These are phyloP conservation scores for Coriaria nepalensis DNA, from an alignment of 306 rosid genomes.

Conservation along the genomic window DNA sequence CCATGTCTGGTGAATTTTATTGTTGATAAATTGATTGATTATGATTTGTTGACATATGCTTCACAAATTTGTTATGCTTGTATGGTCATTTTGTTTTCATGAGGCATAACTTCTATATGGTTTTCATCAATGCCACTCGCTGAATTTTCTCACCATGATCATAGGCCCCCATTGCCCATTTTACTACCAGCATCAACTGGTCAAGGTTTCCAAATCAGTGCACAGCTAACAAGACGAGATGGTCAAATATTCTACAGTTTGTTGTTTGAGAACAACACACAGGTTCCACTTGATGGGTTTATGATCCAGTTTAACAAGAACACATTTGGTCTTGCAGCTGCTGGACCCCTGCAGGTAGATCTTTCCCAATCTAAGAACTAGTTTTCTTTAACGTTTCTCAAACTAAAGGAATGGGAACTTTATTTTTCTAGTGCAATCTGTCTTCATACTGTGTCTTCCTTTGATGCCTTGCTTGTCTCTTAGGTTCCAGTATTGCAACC, in stretches of 20 bases:
- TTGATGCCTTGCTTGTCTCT: constrained; percentile 12
- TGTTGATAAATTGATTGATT: no score
- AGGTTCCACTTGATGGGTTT: constrained; percentile 77
- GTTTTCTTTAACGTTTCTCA: background rate
- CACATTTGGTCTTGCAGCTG: constrained; percentile 90
- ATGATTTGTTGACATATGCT: no score
- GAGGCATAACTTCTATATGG: constrained; percentile 5
- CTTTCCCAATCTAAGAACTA: constrained; percentile 2
- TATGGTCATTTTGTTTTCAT: background rate
- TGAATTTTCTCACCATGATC: constrained; percentile 18
- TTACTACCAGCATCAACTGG: constrained; percentile 69
- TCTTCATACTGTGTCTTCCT: constrained; percentile 11
- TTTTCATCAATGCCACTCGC: constrained; percentile 12
- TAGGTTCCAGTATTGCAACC: constrained; percentile 84
- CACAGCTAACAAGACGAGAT: constrained; percentile 59
- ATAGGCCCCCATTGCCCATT: constrained; percentile 81
- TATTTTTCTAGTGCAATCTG: background rate
- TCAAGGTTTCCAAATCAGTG: constrained; percentile 96
- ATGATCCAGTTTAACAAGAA: constrained; percentile 99
- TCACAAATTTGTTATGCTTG: no score
- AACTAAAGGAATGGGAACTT: no score
- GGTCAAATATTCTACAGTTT: constrained; percentile 77
- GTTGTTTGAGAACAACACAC: constrained; percentile 75
- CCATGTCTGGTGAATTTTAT: no score
- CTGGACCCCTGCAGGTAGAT: constrained; percentile 76